Evolutionary conservation across 495 filamentous ascomycete species (phyloP).

Genomic region (Penicillium egyptiacum): DNA sequence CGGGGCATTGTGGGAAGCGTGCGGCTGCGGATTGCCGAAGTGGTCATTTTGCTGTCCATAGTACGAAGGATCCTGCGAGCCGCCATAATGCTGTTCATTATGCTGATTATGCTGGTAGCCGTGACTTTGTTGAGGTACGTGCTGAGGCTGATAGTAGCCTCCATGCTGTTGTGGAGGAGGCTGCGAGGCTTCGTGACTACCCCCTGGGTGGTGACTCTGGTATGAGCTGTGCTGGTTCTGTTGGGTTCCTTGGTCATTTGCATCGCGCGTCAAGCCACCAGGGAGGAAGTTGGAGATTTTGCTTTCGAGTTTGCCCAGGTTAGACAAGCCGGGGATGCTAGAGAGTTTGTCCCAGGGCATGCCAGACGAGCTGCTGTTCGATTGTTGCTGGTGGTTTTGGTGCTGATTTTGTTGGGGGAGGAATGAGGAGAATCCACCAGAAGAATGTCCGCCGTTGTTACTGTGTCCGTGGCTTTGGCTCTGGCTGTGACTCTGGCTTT

Average conservation of each 20-base stretch:
- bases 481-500: constrained; percentile 16
- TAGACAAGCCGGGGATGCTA: constrained; percentile 45
- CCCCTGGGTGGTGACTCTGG: background rate
- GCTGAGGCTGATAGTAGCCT: constrained; percentile 1
- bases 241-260: background rate
- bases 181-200: background rate
- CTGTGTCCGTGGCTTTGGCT: constrained; percentile 14
- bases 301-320: constrained; percentile 38
- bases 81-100: constrained; percentile 3
- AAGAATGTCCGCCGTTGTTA: constrained; percentile 9
- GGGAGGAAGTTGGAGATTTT: constrained; percentile 44
- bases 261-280: constrained; percentile 24
- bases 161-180: background rate
- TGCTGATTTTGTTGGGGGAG: constrained; percentile 18
- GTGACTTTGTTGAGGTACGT: background rate
- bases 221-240: constrained; percentile 2
- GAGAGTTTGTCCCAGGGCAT: constrained; percentile 42
- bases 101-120: background rate
- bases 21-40: background rate
- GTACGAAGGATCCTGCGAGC: background rate
- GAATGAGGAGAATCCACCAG: constrained; percentile 20
- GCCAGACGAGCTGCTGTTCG: constrained; percentile 25
- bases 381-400: constrained; percentile 21
- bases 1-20: background rate
- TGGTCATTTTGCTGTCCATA: background rate